A percentile compares a stretch with the other conserved stretches of the same genome.
Conservation (phyloP, 768 basidiomycete species). For the Candolleomyces efflorescens region DNA sequence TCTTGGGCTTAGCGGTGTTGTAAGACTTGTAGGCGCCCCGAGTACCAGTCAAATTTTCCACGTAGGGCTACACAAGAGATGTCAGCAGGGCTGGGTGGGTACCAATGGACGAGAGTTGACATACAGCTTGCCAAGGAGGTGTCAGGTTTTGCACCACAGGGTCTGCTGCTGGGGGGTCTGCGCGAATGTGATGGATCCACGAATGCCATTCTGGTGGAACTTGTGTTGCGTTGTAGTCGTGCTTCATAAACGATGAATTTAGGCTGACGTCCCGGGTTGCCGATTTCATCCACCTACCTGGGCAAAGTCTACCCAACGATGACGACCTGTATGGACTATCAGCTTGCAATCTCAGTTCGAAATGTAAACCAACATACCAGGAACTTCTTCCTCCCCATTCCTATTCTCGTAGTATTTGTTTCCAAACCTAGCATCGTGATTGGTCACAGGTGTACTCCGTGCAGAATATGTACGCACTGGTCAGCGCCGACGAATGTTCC, state of each 20-base stretch:
- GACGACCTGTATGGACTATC: constrained; percentile 58
- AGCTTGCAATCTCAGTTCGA: neutral
- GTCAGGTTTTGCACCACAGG: constrained; percentile 59
- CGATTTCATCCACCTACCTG: constrained; percentile 50
- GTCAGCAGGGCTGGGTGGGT: constrained; percentile 4
- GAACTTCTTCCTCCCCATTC: constrained; percentile 82
- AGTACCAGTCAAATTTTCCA: constrained; percentile 91
- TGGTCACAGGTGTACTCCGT: constrained; percentile 6
- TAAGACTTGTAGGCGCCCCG: constrained; percentile 87
- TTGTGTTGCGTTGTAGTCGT: constrained; percentile 89
- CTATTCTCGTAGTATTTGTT: constrained; percentile 94
- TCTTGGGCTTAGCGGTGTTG: constrained; percentile 81
- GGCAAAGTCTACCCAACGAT: constrained; percentile 93
- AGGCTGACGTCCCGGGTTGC: constrained; percentile 1
- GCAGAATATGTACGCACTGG: constrained; percentile 54
- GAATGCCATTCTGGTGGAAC: constrained; percentile 97
- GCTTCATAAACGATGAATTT: constrained; percentile 34
- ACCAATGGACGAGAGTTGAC: constrained; percentile 19
- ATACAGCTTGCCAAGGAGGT: constrained; percentile 82
- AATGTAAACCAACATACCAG: constrained; percentile 49
- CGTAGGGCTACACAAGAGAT: constrained; percentile 54
- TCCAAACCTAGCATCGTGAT: constrained; percentile 59
- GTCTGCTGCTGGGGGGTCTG: constrained; percentile 76
- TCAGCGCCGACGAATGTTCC: constrained; percentile 75
- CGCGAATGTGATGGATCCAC: constrained; percentile 89